Base-by-base conservation (phyloP, 108 stramenopile genomes). In the Halocafeteria seosinensis region DNA sequence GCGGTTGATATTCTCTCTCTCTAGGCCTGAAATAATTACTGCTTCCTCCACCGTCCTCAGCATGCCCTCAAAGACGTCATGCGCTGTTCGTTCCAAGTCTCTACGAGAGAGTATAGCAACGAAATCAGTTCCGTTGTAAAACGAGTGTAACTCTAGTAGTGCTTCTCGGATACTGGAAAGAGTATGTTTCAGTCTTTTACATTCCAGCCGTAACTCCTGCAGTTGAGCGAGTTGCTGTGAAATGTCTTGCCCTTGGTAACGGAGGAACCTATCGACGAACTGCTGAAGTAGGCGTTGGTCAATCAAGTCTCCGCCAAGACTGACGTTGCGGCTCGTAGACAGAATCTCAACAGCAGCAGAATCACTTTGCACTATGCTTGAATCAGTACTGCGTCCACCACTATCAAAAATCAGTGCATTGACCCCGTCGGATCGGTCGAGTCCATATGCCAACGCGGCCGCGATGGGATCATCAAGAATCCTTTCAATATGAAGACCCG, bases 391-490 rank as follows among this genome's bases (percentile, higher is more conserved):
- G 3, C 96, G 93, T 23, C 97, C 94, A 27, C 97, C 97, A 35
- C 95, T 76, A 74, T 99, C 97, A 76, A 91, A 99, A 28, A 99
- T 91, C 26, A 95, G 75, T 28, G 96, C 80, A 70, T 87, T 95
- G 38, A 11, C n/a, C 8, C 12, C 12, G 53, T 5, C 53, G 9
- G 5, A 31, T 71, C 83, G 82, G 62, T 84, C 85, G 73, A 95
- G 82, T 50, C 95, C 95, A 69, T 97, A 97, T 24, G 95, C 91
- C 67, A 97, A 88, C 50, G 95, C 95, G 28, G 95, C 95, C 17
- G 95, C 95, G 8, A 92, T 94, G 6, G 95, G 95, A 72, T 97
- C 95, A 79, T 97, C 94, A 81, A 97, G 90, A 71, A 97, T 88
- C 38, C 95, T 79, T 66, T 89, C 84, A 26, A 97, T 89, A 38